Conservation (phyloP, 83 land plant species). For the Thuja plicata region DNA sequence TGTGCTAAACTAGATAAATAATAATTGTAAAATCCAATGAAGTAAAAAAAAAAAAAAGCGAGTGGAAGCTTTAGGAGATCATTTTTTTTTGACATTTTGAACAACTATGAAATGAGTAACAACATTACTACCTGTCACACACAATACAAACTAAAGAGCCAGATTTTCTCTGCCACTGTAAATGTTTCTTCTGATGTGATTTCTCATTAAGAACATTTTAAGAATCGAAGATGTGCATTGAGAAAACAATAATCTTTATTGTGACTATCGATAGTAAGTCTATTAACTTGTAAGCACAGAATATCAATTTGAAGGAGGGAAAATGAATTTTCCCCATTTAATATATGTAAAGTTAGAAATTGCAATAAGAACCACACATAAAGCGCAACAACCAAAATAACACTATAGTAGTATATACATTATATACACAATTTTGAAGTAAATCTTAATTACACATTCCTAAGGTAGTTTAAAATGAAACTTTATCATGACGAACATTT, state of each 20-base stretch:
- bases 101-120: not conserved
- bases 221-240: constrained; percentile 32
- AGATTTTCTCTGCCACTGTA: constrained; percentile 24
- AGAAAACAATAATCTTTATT: constrained; percentile 8
- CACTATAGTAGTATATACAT: too few relatives aligned
- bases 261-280: too few relatives aligned
- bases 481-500: too few relatives aligned
- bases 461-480: too few relatives aligned
- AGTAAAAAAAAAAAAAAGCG: not conserved
- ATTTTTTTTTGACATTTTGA: not conserved
- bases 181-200: constrained; percentile 23
- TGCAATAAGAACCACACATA: too few relatives aligned
- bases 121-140: constrained; percentile 40
- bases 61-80: not conserved
- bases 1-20: not conserved
- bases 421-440: too few relatives aligned
- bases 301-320: too few relatives aligned
- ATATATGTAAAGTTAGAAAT: too few relatives aligned
- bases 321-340: too few relatives aligned
- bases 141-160: constrained; percentile 25
- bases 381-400: too few relatives aligned
- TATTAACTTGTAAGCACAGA: too few relatives aligned
- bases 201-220: constrained; percentile 32
- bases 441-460: too few relatives aligned
- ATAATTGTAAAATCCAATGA: not conserved